Conservation (phyloP, 768 basidiomycete species). For the Crepidotus variabilis region DNA sequence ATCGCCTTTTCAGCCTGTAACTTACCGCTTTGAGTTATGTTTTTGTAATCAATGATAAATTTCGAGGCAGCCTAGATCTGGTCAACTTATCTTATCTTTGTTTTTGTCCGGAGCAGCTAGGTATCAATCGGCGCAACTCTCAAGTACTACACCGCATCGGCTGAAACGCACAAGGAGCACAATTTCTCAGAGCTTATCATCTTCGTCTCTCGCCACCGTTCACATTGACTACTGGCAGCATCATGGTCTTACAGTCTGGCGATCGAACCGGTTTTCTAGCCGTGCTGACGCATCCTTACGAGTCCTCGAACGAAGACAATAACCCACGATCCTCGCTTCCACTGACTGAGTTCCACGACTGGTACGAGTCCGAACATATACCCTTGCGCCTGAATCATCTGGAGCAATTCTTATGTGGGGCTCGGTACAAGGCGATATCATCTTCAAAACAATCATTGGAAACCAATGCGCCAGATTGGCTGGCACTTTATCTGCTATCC, state of each 20-base stretch:
- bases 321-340: conserved; percentile 29
- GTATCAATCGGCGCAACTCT: no score
- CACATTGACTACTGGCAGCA: neutral
- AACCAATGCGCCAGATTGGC: conserved; percentile 32
- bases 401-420: conserved; percentile 43
- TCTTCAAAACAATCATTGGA: conserved; percentile 5
- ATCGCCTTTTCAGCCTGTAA: no score
- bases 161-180: neutral
- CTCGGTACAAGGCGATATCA: conserved; percentile 33
- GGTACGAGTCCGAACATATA: conserved; percentile 57
- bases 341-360: conserved; percentile 49
- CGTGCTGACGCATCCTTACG: conserved; percentile 39
- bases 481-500: conserved; percentile 48
- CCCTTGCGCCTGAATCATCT: conserved; percentile 45
- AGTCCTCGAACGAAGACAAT: neutral
- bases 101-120: no score
- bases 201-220: neutral
- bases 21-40: no score
- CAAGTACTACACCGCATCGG: no score
- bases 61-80: no score
- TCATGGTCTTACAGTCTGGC: neutral
- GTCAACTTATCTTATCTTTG: no score
- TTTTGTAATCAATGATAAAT: no score
- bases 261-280: conserved; percentile 36
- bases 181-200: neutral